phyloP scores from a whole-genome alignment of 169 alveolate genomes.

The Plasmodium yoelii region DNA sequence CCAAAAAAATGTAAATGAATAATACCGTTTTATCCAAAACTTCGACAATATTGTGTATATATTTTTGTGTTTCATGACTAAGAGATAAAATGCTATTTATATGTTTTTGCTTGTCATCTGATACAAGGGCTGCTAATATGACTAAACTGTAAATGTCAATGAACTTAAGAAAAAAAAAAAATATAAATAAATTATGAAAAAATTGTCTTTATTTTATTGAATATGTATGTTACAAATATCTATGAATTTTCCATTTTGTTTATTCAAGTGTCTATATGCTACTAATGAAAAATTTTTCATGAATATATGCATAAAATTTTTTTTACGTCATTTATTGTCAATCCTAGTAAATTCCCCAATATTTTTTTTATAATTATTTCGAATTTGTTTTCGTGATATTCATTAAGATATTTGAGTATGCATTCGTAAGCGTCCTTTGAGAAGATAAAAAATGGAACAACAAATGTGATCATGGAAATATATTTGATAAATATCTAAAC shows the following conservation, averaged over 20 bases:
- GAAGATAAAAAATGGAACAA: not conserved
- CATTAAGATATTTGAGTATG: slow-evolving; percentile 57
- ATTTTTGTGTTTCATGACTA: slow-evolving; percentile 75
- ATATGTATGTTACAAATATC: not conserved
- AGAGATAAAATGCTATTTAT: slow-evolving; percentile 63
- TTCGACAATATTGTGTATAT: slow-evolving; percentile 68
- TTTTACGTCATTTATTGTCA: slow-evolving; percentile 45
- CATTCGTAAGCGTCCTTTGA: slow-evolving; percentile 67
- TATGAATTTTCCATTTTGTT: not conserved
- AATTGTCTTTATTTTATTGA: not conserved
- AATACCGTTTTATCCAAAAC: slow-evolving; percentile 60
- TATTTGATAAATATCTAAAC: slow-evolving; percentile 2
- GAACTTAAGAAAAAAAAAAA: slow-evolving; percentile 28
- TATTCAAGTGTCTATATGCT: not conserved
- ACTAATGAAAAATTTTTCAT: not conserved
- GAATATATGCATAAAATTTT: not conserved
- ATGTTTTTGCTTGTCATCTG: slow-evolving; percentile 72
- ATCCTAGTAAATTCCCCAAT: slow-evolving; percentile 7
- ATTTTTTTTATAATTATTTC: slow-evolving; percentile 51
- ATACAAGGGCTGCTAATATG: slow-evolving; percentile 70
- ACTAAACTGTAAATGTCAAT: slow-evolving; percentile 69
- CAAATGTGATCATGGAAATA: not conserved
- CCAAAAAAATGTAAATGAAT: not conserved
- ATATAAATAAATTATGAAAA: not conserved
- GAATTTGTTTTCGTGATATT: slow-evolving; percentile 67